Conservation (phyloP, 306 rosid genomes). For the Vigna hirtella region DNA sequence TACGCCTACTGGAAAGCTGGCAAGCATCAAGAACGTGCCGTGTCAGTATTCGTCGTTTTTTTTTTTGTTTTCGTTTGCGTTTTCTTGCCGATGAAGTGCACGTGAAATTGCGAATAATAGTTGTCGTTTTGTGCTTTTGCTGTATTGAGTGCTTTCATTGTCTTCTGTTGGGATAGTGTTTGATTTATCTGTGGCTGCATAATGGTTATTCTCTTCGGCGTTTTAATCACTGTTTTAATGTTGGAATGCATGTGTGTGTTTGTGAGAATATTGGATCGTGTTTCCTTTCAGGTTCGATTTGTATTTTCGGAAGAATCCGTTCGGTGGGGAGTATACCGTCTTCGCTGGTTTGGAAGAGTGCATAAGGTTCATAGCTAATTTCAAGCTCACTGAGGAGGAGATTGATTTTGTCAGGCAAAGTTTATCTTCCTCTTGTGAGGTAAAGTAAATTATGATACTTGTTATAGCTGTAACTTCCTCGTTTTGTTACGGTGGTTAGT, state of each 20-base stretch:
- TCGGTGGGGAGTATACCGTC: conserved; percentile 95
- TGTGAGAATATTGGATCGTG: conserved; percentile 40
- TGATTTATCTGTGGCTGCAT: neutral
- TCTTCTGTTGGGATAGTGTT: conserved; percentile 20
- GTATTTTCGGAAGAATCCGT: conserved; percentile 95
- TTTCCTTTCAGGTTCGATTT: conserved; percentile 86
- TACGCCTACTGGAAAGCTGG: conserved; percentile 99
- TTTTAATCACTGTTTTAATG: neutral
- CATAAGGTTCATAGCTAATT: conserved; percentile 88
- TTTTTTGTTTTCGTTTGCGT: neutral
- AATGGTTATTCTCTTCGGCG: neutral
- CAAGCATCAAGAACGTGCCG: conserved; percentile 93
- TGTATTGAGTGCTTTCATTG: conserved; percentile 14
- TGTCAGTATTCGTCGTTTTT: conserved; percentile 59
- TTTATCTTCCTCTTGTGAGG: conserved; percentile 88
- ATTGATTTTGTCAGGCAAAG: conserved; percentile 70
- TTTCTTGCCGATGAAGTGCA: conserved; percentile 39
- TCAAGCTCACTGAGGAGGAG: conserved; percentile 82
- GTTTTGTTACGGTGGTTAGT: neutral
- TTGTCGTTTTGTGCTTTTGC: conserved; percentile 1
- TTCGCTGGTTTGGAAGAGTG: conserved; percentile 98
- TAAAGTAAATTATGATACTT: conserved; percentile 41
- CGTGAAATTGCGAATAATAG: neutral
- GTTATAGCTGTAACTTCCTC: neutral
- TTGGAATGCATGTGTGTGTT: conserved; percentile 25